A percentile compares a stretch with the other conserved stretches of the same genome.
Conservation (phyloP, 306 rosid species). For the Trichosanthes cucumerina region DNA sequence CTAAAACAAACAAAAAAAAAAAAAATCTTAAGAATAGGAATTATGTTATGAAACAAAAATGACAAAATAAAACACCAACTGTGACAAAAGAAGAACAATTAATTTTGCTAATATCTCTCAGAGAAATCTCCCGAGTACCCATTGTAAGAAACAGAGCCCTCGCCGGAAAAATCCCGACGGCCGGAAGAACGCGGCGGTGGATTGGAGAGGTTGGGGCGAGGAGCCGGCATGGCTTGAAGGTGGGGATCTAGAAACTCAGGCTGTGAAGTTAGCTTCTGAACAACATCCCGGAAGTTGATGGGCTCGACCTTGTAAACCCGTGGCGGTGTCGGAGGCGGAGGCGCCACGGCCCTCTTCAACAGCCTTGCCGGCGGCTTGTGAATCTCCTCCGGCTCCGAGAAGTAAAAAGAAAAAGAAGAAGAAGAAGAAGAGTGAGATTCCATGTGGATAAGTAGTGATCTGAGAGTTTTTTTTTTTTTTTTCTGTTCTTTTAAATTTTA, state of each 20-base stretch:
- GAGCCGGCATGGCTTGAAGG: slow-evolving; percentile 15
- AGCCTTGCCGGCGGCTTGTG: slow-evolving; percentile 20
- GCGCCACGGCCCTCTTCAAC: slow-evolving; percentile 33
- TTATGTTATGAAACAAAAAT: too few relatives aligned
- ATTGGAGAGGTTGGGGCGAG: background rate
- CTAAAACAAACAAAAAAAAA: too few relatives aligned
- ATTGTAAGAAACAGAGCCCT: background rate
- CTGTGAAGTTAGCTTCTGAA: slow-evolving; percentile 49
- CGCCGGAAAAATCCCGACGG: background rate
- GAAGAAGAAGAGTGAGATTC: slow-evolving; percentile 1
- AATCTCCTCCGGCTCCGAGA: background rate
- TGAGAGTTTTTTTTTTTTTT: background rate
- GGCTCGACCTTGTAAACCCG: slow-evolving; percentile 42
- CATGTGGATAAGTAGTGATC: background rate
- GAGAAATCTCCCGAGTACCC: background rate
- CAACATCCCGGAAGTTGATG: slow-evolving; percentile 34
- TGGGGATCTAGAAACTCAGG: slow-evolving; percentile 26
- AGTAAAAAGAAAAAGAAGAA: background rate
- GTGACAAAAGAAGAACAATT: background rate
- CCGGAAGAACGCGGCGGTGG: background rate
- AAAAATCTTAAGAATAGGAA: too few relatives aligned
- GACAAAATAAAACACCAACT: too few relatives aligned
- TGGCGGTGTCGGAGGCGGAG: slow-evolving; percentile 15
- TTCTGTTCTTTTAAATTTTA: background rate
- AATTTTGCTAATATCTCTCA: background rate